Conservation (phyloP, 2,329 filamentous ascomycete genomes). For the Fusarium haematococcum region DNA sequence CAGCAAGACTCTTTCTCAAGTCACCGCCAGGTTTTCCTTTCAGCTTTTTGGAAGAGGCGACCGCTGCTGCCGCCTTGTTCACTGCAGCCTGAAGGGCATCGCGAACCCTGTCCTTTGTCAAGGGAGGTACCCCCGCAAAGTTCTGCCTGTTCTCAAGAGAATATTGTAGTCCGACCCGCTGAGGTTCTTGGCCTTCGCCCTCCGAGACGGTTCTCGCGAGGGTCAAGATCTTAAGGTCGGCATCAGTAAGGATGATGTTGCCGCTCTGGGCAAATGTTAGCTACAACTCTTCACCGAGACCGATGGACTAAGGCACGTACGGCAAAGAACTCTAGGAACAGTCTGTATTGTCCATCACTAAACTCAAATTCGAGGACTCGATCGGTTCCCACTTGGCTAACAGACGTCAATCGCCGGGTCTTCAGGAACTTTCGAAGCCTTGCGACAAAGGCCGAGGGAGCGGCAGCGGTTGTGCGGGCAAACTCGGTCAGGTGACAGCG, state of each 20-base stretch:
- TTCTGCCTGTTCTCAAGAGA: constrained; percentile 87
- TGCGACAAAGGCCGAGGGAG: constrained; percentile 87
- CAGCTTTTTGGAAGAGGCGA: constrained; percentile 68
- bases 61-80: constrained; percentile 65
- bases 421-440: constrained; percentile 89
- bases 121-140: constrained; percentile 76
- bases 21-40: constrained; percentile 81
- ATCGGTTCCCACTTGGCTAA: constrained; percentile 91
- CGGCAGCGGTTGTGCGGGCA: constrained; percentile 84
- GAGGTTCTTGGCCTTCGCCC: constrained; percentile 85
- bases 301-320: constrained; percentile 43
- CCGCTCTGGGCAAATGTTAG: constrained; percentile 66
- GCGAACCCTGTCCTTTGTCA: constrained; percentile 80
- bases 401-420: constrained; percentile 82
- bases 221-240: constrained; percentile 82
- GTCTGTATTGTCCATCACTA: constrained; percentile 86
- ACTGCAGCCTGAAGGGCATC: constrained; percentile 76
- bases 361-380: constrained; percentile 93
- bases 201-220: constrained; percentile 84
- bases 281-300: not conserved
- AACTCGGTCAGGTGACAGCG: constrained; percentile 95
- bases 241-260: constrained; percentile 93
- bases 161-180: constrained; percentile 82
- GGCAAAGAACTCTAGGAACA: constrained; percentile 97
- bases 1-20: constrained; percentile 82